Percentiles rank a stretch among this genome's conserved stretches.
These are phyloP conservation scores for Boletellus sp. DNA, from an alignment of 1,284 basidiomycete genomes.

Conservation along the genomic window DNA sequence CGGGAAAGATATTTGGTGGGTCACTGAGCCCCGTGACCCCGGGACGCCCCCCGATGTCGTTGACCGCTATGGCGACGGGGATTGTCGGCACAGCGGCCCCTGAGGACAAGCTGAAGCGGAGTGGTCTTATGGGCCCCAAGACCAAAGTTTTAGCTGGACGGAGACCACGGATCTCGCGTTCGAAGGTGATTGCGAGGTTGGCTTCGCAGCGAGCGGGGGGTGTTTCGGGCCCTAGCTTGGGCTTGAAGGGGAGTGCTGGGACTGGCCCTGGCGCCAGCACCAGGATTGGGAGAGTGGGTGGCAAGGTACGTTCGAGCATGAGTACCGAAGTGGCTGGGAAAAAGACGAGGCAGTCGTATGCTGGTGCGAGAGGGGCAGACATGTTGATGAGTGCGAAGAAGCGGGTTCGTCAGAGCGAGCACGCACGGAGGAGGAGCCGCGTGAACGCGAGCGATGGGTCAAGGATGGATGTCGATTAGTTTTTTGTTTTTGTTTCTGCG, in stretches of 20 bases:
- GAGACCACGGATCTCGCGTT: constrained; percentile 72
- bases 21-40: constrained; percentile 37
- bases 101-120: constrained; percentile 13
- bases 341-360: constrained; percentile 40
- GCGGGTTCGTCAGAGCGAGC: constrained; percentile 66
- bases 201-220: constrained; percentile 62
- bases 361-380: constrained; percentile 32
- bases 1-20: constrained; percentile 50
- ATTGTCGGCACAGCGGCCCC: constrained; percentile 15
- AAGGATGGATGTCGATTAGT: constrained; percentile 31
- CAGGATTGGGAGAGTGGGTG: neutral
- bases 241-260: neutral
- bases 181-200: constrained; percentile 70
- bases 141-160: constrained; percentile 46
- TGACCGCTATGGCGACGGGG: constrained; percentile 31
- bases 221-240: constrained; percentile 17
- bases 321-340: constrained; percentile 45
- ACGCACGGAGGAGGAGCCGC: constrained; percentile 49
- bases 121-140: constrained; percentile 27
- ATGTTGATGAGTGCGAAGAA: constrained; percentile 61
- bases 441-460: constrained; percentile 7
- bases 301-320: constrained; percentile 54
- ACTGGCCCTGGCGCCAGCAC: neutral
- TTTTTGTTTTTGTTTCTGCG: neutral
- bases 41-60: constrained; percentile 16